Evolutionary conservation across 2,329 filamentous ascomycete genomes (phyloP).

Genomic region (Thelonectria blattea): DNA sequence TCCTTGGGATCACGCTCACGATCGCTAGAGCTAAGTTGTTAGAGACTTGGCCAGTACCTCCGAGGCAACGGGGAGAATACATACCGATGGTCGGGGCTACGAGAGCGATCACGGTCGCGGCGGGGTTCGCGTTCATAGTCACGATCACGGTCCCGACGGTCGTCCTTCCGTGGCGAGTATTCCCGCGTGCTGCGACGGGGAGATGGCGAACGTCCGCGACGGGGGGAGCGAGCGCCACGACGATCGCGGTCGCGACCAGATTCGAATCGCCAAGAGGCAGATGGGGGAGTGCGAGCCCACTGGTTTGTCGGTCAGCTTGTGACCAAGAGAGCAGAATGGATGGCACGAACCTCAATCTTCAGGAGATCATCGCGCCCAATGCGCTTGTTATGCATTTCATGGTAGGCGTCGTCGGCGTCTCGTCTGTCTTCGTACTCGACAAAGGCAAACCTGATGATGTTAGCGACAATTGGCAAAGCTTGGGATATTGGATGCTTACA

Average conservation of each 20-base stretch:
- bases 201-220: constrained; percentile 75
- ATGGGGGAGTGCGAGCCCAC: constrained; percentile 98
- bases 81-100: constrained; percentile 70
- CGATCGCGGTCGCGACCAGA: constrained; percentile 81
- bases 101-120: constrained; percentile 77
- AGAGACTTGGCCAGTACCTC: constrained; percentile 4
- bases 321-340: background rate
- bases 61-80: constrained; percentile 7
- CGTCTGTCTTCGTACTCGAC: constrained; percentile 99
- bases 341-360: constrained; percentile 86
- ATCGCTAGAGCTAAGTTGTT: constrained; percentile 46
- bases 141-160: constrained; percentile 80
- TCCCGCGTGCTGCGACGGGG: constrained; percentile 79
- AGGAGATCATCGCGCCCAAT: constrained; percentile 93
- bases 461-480: constrained; percentile 6
- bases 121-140: constrained; percentile 79
- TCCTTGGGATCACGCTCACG: constrained; percentile 65
- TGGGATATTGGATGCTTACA: constrained; percentile 68
- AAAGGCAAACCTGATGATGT: constrained; percentile 78
- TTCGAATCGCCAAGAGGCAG: constrained; percentile 98
- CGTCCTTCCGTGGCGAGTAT: constrained; percentile 88
- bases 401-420: constrained; percentile 97
- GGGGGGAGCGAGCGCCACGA: constrained; percentile 66
- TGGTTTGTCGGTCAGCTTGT: constrained; percentile 46
- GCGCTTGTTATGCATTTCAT: constrained; percentile 99